These are phyloP conservation scores for Chaetomium cochliodes DNA, from an alignment of 495 filamentous ascomycete genomes.

Conservation along the genomic window DNA sequence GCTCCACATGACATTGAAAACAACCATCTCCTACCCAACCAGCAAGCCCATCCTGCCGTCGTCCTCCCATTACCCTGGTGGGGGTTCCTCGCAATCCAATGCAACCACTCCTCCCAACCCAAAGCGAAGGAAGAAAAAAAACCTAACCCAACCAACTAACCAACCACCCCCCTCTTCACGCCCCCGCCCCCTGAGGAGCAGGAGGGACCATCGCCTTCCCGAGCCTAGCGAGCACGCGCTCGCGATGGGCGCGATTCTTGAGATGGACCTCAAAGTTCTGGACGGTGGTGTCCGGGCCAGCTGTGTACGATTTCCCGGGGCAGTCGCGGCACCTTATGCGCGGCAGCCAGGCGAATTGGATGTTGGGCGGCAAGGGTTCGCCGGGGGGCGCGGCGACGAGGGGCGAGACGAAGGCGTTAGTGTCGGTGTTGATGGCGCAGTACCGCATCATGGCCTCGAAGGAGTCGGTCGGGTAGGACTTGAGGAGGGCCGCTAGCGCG, in stretches of 20 bases:
- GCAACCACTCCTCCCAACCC: no score
- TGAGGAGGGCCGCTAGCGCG: constrained; percentile 62
- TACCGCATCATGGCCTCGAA: constrained; percentile 90
- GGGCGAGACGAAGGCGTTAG: constrained; percentile 53
- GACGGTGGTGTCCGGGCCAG: constrained; percentile 76
- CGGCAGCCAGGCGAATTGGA: constrained; percentile 75
- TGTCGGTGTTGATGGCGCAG: constrained; percentile 67
- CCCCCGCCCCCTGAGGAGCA: no score
- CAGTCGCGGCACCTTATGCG: constrained; percentile 89
- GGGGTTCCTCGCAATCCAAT: no score
- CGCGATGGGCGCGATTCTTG: constrained; percentile 74
- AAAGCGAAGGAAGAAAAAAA: background rate
- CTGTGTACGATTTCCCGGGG: constrained; percentile 88
- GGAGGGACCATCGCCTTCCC: background rate
- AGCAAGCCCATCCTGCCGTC: no score
- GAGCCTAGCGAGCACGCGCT: constrained; percentile 54
- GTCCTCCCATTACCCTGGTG: no score
- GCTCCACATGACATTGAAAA: no score
- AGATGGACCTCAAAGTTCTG: constrained; percentile 90
- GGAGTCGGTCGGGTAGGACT: constrained; percentile 66
- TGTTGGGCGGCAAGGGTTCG: constrained; percentile 46
- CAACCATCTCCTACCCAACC: no score
- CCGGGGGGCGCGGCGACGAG: constrained; percentile 38
- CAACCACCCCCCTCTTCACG: background rate
- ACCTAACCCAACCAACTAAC: background rate